A percentile compares a stretch with the other conserved stretches of the same genome.
Evolutionary conservation across 257 asterid species (phyloP).

Genomic region (Penstemon barbatus): DNA sequence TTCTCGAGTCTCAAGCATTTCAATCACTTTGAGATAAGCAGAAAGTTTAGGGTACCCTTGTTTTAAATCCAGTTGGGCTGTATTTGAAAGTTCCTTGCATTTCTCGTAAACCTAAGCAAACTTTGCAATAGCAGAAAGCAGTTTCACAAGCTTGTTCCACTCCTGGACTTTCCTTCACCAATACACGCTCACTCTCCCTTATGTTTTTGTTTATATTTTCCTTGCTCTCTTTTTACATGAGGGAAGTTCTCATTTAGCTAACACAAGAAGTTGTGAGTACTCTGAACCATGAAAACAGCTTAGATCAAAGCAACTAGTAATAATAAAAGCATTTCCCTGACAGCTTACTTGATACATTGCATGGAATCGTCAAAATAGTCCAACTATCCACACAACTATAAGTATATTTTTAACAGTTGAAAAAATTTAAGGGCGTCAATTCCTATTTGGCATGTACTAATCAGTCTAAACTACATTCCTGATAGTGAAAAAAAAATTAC

Average conservation of each 20-base stretch:
- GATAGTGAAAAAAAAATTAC: background rate
- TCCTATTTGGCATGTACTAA: background rate
- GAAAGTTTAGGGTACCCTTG: constrained; percentile 1
- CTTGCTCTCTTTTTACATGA: background rate
- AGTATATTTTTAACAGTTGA: too few species aligned
- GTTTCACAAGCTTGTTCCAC: constrained; percentile 15
- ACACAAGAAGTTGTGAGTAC: background rate
- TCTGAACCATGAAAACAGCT: background rate
- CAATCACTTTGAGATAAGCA: constrained; percentile 6
- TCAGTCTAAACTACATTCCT: constrained; percentile 17
- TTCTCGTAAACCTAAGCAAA: constrained; percentile 19
- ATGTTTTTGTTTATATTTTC: background rate
- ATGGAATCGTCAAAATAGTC: background rate
- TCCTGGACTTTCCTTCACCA: constrained; percentile 1
- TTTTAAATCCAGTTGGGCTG: background rate
- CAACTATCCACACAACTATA: background rate
- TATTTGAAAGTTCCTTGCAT: background rate
- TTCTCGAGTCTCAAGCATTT: background rate
- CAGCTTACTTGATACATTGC: background rate
- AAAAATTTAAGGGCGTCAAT: background rate
- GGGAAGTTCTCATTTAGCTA: background rate
- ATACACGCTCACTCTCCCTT: background rate
- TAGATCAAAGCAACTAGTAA: background rate
- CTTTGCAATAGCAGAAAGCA: constrained; percentile 18
- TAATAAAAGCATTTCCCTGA: background rate